A percentile compares a stretch with the other conserved stretches of the same genome.
These are phyloP conservation scores for Pezicula neosporulosa DNA, from an alignment of 2,329 filamentous ascomycete species.

Conservation along the genomic window DNA sequence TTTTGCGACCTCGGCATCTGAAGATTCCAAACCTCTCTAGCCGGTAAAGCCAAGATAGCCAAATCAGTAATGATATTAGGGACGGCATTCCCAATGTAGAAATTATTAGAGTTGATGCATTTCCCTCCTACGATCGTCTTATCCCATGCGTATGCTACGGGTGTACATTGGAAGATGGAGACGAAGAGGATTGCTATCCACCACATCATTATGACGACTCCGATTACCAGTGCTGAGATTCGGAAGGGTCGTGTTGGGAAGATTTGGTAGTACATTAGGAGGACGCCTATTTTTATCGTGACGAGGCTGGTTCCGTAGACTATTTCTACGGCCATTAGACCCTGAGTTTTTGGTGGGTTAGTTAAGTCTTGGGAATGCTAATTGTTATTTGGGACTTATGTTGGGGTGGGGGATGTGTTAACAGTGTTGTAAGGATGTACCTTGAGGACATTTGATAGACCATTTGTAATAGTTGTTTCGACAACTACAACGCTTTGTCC, in stretches of 20 bases:
- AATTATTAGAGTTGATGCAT: conserved; percentile 40
- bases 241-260: conserved; percentile 9
- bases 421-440: too few relatives aligned
- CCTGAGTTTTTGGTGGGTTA: too few relatives aligned
- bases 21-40: conserved; percentile 43
- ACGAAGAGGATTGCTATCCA: conserved; percentile 4
- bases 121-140: conserved; percentile 8
- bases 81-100: conserved; percentile 46
- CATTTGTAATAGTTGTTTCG: background rate
- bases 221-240: conserved; percentile 6
- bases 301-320: too few relatives aligned
- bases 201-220: conserved; percentile 1
- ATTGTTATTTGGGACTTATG: too few relatives aligned
- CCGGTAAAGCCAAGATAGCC: conserved; percentile 39
- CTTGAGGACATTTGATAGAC: background rate
- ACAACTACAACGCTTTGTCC: background rate
- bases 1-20: conserved; percentile 37
- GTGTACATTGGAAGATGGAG: conserved; percentile 12
- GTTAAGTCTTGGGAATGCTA: too few relatives aligned
- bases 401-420: too few relatives aligned
- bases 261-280: conserved; percentile 12
- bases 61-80: conserved; percentile 44
- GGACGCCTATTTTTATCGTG: conserved; percentile 7
- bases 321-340: too few relatives aligned
- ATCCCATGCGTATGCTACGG: conserved; percentile 13